These are phyloP conservation scores for Pelargonium citronellum DNA, from an alignment of 441 rosid genomes.

Conservation along the genomic window DNA sequence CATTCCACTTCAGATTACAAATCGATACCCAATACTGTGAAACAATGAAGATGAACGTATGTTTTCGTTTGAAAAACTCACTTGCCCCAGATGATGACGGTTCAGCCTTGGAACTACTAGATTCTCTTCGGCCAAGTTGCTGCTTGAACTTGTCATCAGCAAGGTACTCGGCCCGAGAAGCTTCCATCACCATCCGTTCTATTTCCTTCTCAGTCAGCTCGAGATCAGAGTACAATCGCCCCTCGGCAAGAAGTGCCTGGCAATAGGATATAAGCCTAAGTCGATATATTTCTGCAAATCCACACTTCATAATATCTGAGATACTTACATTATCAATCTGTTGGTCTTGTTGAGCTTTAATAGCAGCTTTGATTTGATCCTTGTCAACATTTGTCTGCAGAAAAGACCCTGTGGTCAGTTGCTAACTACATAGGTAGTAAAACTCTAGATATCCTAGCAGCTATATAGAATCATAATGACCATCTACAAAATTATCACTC, in stretches of 20 bases:
- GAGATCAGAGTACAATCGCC: slow-evolving; percentile 80
- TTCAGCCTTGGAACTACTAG: slow-evolving; percentile 79
- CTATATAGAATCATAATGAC: not conserved
- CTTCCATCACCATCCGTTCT: slow-evolving; percentile 87
- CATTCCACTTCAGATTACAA: slow-evolving; percentile 5
- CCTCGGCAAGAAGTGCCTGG: slow-evolving; percentile 93
- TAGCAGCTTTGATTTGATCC: slow-evolving; percentile 95
- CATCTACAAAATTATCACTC: not conserved
- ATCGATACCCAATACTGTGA: too few relatives aligned
- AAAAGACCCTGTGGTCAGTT: not conserved
- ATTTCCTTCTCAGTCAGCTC: slow-evolving; percentile 97
- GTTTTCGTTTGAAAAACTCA: slow-evolving; percentile 29
- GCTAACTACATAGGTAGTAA: not conserved
- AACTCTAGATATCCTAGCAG: not conserved
- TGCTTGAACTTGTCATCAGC: slow-evolving; percentile 54
- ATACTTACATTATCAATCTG: slow-evolving; percentile 79
- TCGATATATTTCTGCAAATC: not conserved
- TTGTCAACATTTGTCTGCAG: slow-evolving; percentile 76
- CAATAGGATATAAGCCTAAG: slow-evolving; percentile 13
- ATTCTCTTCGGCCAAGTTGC: slow-evolving; percentile 54
- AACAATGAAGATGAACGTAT: too few relatives aligned
- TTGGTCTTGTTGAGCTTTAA: slow-evolving; percentile 93
- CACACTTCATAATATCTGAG: not conserved
- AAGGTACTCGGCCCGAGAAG: slow-evolving; percentile 91
- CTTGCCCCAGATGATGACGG: slow-evolving; percentile 90